Evolutionary conservation across 2,329 filamentous ascomycete genomes (phyloP), one percentile per base, ranked within the genome.

Genomic region (Ascochyta viciae-villosae): DNA sequence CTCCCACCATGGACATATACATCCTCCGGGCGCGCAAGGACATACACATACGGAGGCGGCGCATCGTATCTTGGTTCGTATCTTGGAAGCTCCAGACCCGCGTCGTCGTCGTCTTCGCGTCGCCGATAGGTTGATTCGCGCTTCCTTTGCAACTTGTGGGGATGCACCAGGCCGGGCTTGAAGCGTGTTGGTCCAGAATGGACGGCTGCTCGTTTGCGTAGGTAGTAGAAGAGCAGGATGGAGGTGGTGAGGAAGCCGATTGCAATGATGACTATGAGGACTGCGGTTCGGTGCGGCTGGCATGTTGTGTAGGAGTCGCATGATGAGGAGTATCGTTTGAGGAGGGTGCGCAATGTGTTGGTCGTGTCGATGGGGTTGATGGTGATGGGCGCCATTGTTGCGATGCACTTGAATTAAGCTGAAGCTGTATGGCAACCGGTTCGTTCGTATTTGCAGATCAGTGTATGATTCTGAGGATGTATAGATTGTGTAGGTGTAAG

Each of bases 41-140:
- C 38, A 48, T 43, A 43, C 22, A 27, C 53, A 51, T 56, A 56
- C 10, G 53, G 47, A 12, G 53, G 53, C 22, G 53, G 53, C 13
- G 42, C 31, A 43, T 56, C 53, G n/a, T 7, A 24, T n/a, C 47
- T 13, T 5, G 50, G 42, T 24, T 51, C 53, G 19, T 56, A 56
- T 13, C 16, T 31, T 3, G 53, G 53, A 12, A 56, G 13, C 8
- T 50, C 42, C n/a, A 46, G 10, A 22, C 43, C 53, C 6, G 23
- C 37, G 12, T 56, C 47, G 6, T 56, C 47, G 6, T 48, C 38
- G 3, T 47, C 24, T n/a, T 56, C 43, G 4, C 47, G 12, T 15
- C 46, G 46, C 53, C 46, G 50, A 3, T 31, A 41, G 8, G 41
- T 37, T 26, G 40, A 35, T 19, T 33, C 53, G n/a, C 50, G 41